Conservation (phyloP, 2,329 filamentous ascomycete genomes). For the Graphilbum sp. region DNA sequence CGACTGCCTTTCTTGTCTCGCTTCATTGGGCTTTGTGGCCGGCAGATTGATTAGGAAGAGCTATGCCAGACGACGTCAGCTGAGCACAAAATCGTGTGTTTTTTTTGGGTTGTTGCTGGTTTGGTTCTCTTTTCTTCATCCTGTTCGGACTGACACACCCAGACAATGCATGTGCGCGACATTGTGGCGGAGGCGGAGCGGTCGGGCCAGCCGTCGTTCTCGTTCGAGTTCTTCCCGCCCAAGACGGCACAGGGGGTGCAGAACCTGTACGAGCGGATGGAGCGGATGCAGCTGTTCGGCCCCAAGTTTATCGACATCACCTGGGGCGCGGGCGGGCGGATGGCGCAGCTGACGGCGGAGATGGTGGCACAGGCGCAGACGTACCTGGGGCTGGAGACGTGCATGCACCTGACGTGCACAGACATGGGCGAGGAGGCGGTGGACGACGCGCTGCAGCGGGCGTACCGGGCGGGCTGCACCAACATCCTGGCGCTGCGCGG, state of each 20-base stretch:
- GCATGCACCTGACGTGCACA: constrained; percentile 97
- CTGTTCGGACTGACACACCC: not conserved
- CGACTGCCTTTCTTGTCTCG: not conserved
- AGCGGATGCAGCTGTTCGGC: constrained; percentile 77
- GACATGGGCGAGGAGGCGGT: constrained; percentile 93
- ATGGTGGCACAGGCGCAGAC: constrained; percentile 96
- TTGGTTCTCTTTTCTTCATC: not conserved
- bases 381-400: constrained; percentile 90
- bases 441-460: constrained; percentile 70
- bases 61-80: too few relatives aligned
- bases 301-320: constrained; percentile 94
- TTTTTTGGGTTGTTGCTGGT: not conserved
- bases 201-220: constrained; percentile 75
- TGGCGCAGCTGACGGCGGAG: constrained; percentile 85
- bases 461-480: constrained; percentile 89
- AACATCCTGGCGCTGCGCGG: constrained; percentile 91
- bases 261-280: constrained; percentile 98
- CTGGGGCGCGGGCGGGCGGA: constrained; percentile 87
- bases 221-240: constrained; percentile 97
- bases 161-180: constrained; percentile 84
- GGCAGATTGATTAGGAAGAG: too few relatives aligned
- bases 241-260: constrained; percentile 97
- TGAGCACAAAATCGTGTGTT: too few relatives aligned
- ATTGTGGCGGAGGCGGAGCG: constrained; percentile 73
- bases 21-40: too few relatives aligned